Conservation (phyloP, 2,329 filamentous ascomycete species). For the Colletotrichum sp. region DNA sequence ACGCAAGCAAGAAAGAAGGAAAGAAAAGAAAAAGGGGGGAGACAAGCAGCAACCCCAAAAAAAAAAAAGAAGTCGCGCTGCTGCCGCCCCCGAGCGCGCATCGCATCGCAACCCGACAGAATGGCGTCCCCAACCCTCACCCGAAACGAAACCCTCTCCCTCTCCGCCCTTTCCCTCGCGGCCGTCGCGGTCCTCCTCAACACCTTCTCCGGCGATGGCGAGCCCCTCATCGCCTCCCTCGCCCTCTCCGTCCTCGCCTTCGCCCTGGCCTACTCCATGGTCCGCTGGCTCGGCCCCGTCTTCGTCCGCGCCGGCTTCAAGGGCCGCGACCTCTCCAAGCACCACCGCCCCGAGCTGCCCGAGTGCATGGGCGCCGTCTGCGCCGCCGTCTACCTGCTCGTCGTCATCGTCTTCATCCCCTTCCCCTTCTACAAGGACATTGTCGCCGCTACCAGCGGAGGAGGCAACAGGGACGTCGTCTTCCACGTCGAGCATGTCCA, state of each 20-base stretch:
- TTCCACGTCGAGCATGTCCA: slow-evolving; percentile 76
- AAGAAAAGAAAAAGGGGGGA: neutral
- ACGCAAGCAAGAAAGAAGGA: neutral
- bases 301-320: slow-evolving; percentile 91
- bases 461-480: slow-evolving; percentile 88
- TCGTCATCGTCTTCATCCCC: slow-evolving; percentile 90
- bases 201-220: slow-evolving; percentile 84
- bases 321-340: slow-evolving; percentile 84
- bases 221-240: slow-evolving; percentile 86
- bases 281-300: slow-evolving; percentile 89
- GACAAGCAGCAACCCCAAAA: neutral
- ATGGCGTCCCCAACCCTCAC: slow-evolving; percentile 49
- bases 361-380: slow-evolving; percentile 97
- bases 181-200: slow-evolving; percentile 79
- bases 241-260: slow-evolving; percentile 89
- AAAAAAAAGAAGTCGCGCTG: neutral
- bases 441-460: slow-evolving; percentile 90
- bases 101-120: slow-evolving; percentile 13
- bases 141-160: slow-evolving; percentile 55
- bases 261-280: slow-evolving; percentile 80
- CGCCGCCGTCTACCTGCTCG: slow-evolving; percentile 88
- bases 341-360: slow-evolving; percentile 76
- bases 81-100: neutral
- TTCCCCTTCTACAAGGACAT: slow-evolving; percentile 99
- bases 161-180: slow-evolving; percentile 68